Conservation (phyloP, 495 filamentous ascomycete species). For the Penicillium waksmanii region DNA sequence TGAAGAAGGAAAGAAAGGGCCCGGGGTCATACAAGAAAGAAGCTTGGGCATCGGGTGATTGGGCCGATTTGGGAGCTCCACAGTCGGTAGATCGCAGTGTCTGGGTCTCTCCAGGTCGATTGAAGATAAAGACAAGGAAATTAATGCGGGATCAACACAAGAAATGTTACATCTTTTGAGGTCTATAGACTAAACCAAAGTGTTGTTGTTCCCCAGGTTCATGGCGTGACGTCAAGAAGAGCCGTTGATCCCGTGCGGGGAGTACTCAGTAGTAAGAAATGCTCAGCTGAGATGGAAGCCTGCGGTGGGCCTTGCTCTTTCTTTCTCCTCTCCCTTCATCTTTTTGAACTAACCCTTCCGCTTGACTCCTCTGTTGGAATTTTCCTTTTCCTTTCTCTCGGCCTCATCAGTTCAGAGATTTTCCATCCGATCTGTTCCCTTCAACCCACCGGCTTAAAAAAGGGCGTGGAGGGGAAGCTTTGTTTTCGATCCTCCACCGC, state of each 20-base stretch:
- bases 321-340: not conserved
- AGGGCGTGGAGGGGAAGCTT: constrained; percentile 10
- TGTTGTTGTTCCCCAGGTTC: not conserved
- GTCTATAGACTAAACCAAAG: too few relatives aligned
- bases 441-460: not conserved
- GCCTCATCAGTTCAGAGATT: too few relatives aligned
- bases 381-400: constrained; percentile 3
- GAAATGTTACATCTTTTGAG: not conserved
- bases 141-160: not conserved
- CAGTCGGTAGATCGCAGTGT: constrained; percentile 6
- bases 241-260: constrained; percentile 15
- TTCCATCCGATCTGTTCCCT: not conserved
- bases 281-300: constrained; percentile 19
- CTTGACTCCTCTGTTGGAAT: not conserved
- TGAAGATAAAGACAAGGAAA: not conserved
- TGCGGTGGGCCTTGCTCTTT: constrained; percentile 3
- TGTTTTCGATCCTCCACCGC: constrained; percentile 15
- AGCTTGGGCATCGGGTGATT: constrained; percentile 24
- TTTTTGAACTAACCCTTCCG: not conserved
- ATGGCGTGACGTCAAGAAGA: constrained; percentile 35
- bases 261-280: not conserved
- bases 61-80: constrained; percentile 21
- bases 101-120: constrained; percentile 2
- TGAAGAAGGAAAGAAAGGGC: constrained; percentile 11
- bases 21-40: constrained; percentile 13